phyloP scores from a whole-genome alignment of 805 yeast genomes.

The Vanderwaltozyma polyspora region DNA sequence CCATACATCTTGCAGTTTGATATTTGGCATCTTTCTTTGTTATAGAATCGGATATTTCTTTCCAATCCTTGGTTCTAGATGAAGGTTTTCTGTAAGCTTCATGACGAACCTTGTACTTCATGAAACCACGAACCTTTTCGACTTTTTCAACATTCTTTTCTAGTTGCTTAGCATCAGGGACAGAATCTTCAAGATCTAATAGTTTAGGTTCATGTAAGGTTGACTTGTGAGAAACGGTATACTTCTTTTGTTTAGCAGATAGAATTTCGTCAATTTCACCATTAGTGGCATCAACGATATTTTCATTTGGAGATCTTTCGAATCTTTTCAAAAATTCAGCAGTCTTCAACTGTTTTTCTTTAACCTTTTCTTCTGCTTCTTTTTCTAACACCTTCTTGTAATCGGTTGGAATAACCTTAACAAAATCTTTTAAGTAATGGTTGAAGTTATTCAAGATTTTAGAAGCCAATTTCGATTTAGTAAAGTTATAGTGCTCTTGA shows the following conservation, averaged over 20 bases:
- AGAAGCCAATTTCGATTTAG: constrained; percentile 83
- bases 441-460: constrained; percentile 77
- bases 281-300: constrained; percentile 76
- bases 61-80: constrained; percentile 80
- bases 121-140: constrained; percentile 73
- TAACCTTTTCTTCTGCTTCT: constrained; percentile 61
- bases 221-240: constrained; percentile 22
- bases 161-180: constrained; percentile 56
- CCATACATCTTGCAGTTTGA: constrained; percentile 98
- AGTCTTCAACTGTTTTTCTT: constrained; percentile 45
- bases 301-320: constrained; percentile 57
- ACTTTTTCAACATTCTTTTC: constrained; percentile 49
- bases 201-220: constrained; percentile 64
- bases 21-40: constrained; percentile 75
- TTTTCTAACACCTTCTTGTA: constrained; percentile 80
- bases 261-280: constrained; percentile 66
- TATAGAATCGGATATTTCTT: constrained; percentile 72
- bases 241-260: constrained; percentile 23
- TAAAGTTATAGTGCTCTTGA: constrained; percentile 92
- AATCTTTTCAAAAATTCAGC: constrained; percentile 55
- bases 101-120: constrained; percentile 82
- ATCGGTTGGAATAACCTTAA: constrained; percentile 86
- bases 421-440: constrained; percentile 77
- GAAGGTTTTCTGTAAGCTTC: constrained; percentile 76
- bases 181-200: constrained; percentile 80